Conservation (phyloP, 2,329 filamentous ascomycete genomes). For the Daldinia sp. region DNA sequence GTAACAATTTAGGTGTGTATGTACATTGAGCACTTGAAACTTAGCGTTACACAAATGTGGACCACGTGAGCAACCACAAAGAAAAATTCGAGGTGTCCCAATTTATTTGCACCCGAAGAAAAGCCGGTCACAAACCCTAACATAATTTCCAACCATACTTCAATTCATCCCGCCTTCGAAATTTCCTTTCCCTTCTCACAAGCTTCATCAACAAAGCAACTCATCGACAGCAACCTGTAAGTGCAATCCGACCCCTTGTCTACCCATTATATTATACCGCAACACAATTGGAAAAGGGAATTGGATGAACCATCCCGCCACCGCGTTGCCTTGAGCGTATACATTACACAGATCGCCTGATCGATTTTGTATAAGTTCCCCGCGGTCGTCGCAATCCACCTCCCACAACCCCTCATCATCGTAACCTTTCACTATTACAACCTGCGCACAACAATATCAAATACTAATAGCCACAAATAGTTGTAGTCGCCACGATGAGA, state of each 20-base stretch:
- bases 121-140: conserved; percentile 51
- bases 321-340: conserved; percentile 13
- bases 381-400: conserved; percentile 21
- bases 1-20: no score
- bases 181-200: conserved; percentile 44
- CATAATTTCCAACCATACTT: conserved; percentile 44
- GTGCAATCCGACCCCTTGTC: conserved; percentile 28
- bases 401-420: conserved; percentile 6
- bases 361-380: conserved; percentile 24
- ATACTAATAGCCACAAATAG: conserved; percentile 37
- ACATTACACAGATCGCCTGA: conserved; percentile 3
- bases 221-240: conserved; percentile 52
- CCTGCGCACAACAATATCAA: conserved; percentile 1
- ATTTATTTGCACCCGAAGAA: conserved; percentile 43
- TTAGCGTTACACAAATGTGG: not conserved
- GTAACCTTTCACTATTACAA: not conserved
- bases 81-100: conserved; percentile 6
- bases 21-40: not conserved
- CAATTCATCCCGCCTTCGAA: conserved; percentile 44
- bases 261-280: not conserved
- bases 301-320: not conserved
- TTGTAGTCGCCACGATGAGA: conserved; percentile 72
- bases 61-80: conserved; percentile 5
- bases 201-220: conserved; percentile 51
- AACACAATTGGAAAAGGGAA: not conserved